Conservation (phyloP, 768 basidiomycete species). For the Tephrocybe sp. region DNA sequence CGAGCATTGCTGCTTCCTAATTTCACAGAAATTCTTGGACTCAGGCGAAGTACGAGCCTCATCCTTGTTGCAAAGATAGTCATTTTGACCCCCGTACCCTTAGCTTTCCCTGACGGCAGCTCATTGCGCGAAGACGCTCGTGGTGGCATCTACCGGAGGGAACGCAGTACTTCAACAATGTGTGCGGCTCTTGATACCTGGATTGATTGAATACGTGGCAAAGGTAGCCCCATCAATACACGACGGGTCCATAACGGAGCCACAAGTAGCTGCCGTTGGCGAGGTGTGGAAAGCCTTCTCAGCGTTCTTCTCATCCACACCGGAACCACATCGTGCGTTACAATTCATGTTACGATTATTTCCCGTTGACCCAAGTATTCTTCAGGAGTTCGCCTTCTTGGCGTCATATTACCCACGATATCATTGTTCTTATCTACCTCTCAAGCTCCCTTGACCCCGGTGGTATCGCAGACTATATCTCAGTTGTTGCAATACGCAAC, state of each 20-base stretch:
- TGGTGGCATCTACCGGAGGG: conserved; percentile 66
- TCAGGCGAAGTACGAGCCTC: conserved; percentile 52
- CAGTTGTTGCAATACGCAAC: conserved; percentile 75
- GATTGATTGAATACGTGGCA: conserved; percentile 77
- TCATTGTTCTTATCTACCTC: conserved; percentile 64
- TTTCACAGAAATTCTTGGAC: conserved; percentile 76
- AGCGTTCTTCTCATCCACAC: conserved; percentile 53
- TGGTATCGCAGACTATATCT: conserved; percentile 58
- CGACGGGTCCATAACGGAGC: conserved; percentile 53
- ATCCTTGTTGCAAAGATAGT: background rate
- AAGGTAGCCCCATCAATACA: conserved; percentile 61
- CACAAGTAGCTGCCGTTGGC: conserved; percentile 59
- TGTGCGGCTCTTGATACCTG: conserved; percentile 69
- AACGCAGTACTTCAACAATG: conserved; percentile 70
- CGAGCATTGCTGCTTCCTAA: conserved; percentile 82
- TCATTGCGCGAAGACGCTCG: conserved; percentile 86
- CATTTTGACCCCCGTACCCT: background rate
- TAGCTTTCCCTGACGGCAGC: conserved; percentile 85
- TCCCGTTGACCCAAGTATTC: conserved; percentile 3
- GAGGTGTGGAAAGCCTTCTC: conserved; percentile 85
- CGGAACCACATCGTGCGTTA: conserved; percentile 61
- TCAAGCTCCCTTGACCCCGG: conserved; percentile 35
- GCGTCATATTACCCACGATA: conserved; percentile 73
- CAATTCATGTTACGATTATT: background rate
- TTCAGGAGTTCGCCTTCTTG: conserved; percentile 64